phyloP scores from a whole-genome alignment of 2,329 filamentous ascomycete species.

The Curvularia hawaiiensis region DNA sequence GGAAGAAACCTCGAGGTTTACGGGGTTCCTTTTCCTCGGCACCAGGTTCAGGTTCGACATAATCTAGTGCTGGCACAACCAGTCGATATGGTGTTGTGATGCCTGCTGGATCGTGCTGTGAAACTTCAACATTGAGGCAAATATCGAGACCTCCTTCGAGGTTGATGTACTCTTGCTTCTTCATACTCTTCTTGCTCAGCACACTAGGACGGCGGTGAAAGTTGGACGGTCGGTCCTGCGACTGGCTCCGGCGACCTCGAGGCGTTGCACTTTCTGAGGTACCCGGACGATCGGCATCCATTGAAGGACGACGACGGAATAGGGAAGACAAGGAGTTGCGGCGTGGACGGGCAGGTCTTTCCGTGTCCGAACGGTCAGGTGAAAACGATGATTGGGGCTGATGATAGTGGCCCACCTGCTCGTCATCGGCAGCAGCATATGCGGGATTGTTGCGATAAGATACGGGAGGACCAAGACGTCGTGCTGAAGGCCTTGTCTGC shows the following conservation, averaged over 20 bases:
- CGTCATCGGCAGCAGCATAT: conserved; percentile 39
- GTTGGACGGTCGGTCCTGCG: conserved; percentile 41
- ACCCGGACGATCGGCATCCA: conserved; percentile 33
- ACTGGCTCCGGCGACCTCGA: conserved; percentile 20
- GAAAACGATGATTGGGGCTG: conserved; percentile 45
- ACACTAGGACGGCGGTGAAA: conserved; percentile 55
- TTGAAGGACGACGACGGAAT: conserved; percentile 42
- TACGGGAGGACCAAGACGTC: conserved; percentile 43
- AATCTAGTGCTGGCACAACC: conserved; percentile 76
- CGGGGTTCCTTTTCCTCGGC: conserved; percentile 27
- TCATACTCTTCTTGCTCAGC: conserved; percentile 47
- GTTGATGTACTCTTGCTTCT: conserved; percentile 60
- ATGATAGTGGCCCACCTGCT: conserved; percentile 28
- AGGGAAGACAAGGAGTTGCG: conserved; percentile 43
- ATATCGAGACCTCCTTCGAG: conserved; percentile 86
- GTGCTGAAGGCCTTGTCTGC: conserved; percentile 30
- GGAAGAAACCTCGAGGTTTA: conserved; percentile 38
- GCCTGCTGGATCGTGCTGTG: conserved; percentile 81
- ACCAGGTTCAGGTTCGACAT: conserved; percentile 31
- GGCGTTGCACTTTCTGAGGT: conserved; percentile 34
- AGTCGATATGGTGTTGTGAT: conserved; percentile 87
- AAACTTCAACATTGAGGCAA: conserved; percentile 87
- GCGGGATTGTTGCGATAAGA: conserved; percentile 47
- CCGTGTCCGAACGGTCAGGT: conserved; percentile 37
- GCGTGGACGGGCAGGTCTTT: conserved; percentile 37